Percentiles rank a stretch among this genome's conserved stretches.
Conservation (phyloP, 2,329 filamentous ascomycete genomes). For the Colletotrichum phormii region DNA sequence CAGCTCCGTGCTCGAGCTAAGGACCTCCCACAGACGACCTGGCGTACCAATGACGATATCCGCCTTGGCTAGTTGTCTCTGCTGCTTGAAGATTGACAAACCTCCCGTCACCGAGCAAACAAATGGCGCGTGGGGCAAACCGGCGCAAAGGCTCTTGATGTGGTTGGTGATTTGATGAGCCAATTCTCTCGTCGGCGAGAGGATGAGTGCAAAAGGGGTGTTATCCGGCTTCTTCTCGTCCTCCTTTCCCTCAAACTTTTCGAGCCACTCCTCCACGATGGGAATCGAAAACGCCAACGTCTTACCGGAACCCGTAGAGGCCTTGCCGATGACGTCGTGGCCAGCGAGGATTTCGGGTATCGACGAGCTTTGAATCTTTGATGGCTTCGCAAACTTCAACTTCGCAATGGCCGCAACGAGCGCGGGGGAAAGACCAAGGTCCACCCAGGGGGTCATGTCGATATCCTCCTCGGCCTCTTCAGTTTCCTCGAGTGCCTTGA, state of each 20-base stretch:
- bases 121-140: conserved; percentile 70
- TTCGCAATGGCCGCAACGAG: conserved; percentile 81
- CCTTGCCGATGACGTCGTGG: conserved; percentile 94
- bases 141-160: conserved; percentile 78
- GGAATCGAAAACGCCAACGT: conserved; percentile 95
- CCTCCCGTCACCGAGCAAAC: conserved; percentile 94
- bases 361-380: conserved; percentile 80
- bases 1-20: conserved; percentile 79
- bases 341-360: conserved; percentile 88
- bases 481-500: conserved; percentile 66
- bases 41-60: conserved; percentile 96
- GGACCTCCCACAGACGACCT: conserved; percentile 92
- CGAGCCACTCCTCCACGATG: conserved; percentile 86
- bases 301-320: conserved; percentile 95
- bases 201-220: conserved; percentile 78
- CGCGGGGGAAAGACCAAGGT: conserved; percentile 77
- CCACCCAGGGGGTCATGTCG: conserved; percentile 83
- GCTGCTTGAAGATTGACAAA: conserved; percentile 93
- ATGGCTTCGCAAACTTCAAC: conserved; percentile 84
- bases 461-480: conserved; percentile 70
- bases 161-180: conserved; percentile 92
- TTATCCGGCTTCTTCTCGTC: conserved; percentile 47
- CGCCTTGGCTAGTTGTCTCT: conserved; percentile 83
- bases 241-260: conserved; percentile 44
- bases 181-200: conserved; percentile 92